Percentiles rank a stretch among this genome's conserved stretches.
Conservation (phyloP, 2,329 filamentous ascomycete species). For the Stemphylium lycopersici region DNA sequence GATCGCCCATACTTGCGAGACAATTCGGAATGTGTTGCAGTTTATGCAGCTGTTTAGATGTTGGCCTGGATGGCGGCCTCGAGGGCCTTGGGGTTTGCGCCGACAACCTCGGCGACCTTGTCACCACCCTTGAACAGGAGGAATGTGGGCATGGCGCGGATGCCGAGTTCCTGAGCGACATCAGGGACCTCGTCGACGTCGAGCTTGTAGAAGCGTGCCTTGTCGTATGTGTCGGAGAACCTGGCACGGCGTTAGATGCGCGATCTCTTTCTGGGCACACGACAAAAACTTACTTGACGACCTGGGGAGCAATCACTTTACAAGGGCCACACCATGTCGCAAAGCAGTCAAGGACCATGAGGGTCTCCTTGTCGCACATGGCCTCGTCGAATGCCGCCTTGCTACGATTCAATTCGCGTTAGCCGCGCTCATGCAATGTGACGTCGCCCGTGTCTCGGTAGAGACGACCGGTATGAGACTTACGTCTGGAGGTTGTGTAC, state of each 20-base stretch:
- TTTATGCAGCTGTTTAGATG: constrained; percentile 25
- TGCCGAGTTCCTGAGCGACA: constrained; percentile 75
- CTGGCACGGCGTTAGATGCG: constrained; percentile 47
- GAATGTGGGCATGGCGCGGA: constrained; percentile 95
- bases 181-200: constrained; percentile 84
- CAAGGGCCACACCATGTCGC: constrained; percentile 94
- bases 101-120: constrained; percentile 75
- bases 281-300: constrained; percentile 63
- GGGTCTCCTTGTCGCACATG: constrained; percentile 58
- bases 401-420: constrained; percentile 49
- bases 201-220: constrained; percentile 81
- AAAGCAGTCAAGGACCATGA: constrained; percentile 84
- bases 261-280: neutral
- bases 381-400: constrained; percentile 64
- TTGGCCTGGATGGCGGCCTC: constrained; percentile 57
- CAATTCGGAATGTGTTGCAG: constrained; percentile 2
- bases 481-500: constrained; percentile 58
- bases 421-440: constrained; percentile 14
- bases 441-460: constrained; percentile 15
- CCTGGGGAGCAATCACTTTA: constrained; percentile 82
- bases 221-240: constrained; percentile 64
- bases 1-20: constrained; percentile 12
- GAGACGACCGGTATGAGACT: constrained; percentile 30
- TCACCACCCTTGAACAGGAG: constrained; percentile 80
- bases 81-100: constrained; percentile 78